Base-by-base conservation (phyloP, 805 yeast genomes). In the Metschnikowia similis region DNA sequence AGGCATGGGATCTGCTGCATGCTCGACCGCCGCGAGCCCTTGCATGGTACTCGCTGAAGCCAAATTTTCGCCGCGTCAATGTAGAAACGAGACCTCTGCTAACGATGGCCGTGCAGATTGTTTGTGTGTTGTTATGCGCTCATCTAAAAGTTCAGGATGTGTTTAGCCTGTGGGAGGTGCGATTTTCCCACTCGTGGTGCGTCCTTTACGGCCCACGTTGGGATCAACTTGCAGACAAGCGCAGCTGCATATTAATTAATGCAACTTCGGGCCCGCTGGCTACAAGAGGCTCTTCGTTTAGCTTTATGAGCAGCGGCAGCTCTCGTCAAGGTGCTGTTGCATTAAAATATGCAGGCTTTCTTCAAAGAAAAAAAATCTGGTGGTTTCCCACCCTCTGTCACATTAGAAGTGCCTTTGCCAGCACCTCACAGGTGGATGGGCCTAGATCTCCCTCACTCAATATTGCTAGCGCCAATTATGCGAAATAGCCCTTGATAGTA, bases 121-220 rank as follows among this genome's bases (percentile, higher is more conserved):
- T 9, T 39, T 21, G n/a, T 21, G 45, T 37, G 34, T 34, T 41
- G 45, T n/a, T 10, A 41, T 41, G 45, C 45, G 36, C 37, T 41
- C 37, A 37, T 30, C 45, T 32, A 30, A 32, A 41, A 32, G 30
- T 41, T 31, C 30, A 30, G 37, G 9, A 31, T 41, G 26, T 21
- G 45, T 37, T 21, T 32, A 21, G 45, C 34, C 14, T n/a, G 10
- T 14, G 30, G 21, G 8, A 37, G 21, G 37, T 10, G 31, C 34
- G 21, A 21, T 32, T 41, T 41, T 32, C 45, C 21, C 34, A 39
- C 45, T 41, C 37, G 26, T 9, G 16, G 37, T 41, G 37, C 45
- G n/a, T 41, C 35, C 31, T 28, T 41, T 9, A 32, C 29, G 45
- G 37, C 45, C 45, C 45, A 41, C 45, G 45, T 41, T 41, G 45